Conservation (phyloP, 2,329 filamentous ascomycete species). For the Emericellopsis atlantica region DNA sequence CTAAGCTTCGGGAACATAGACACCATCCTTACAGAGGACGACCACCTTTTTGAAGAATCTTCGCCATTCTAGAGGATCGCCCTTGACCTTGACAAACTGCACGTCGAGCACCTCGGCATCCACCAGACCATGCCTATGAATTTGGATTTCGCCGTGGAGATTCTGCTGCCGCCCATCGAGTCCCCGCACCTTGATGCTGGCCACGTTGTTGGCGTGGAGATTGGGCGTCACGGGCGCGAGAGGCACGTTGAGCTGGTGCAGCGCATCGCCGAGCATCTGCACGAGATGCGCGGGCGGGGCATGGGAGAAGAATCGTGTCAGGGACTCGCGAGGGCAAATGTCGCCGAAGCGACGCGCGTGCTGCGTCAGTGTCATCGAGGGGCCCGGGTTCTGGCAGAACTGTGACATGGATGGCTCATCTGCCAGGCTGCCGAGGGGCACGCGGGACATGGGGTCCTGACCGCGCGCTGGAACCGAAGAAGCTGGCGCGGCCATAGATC, state of each 20-base stretch:
- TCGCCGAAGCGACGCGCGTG: conserved; percentile 79
- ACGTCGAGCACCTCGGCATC: conserved; percentile 64
- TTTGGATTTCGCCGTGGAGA: conserved; percentile 61
- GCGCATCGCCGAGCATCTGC: conserved; percentile 64
- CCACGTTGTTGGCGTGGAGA: conserved; percentile 41
- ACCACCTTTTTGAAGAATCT: conserved; percentile 95
- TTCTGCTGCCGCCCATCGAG: conserved; percentile 60
- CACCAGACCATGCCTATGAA: conserved; percentile 51
- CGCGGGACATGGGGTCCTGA: conserved; percentile 18
- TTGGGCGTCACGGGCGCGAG: conserved; percentile 37
- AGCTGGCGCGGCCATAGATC: conserved; percentile 31
- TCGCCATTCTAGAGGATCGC: conserved; percentile 92
- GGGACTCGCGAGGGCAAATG: conserved; percentile 74
- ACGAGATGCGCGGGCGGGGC: conserved; percentile 64
- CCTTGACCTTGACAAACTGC: conserved; percentile 86
- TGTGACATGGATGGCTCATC: conserved; percentile 82
- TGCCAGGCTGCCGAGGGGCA: conserved; percentile 52
- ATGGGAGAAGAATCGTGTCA: conserved; percentile 86
- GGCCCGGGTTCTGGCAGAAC: conserved; percentile 66
- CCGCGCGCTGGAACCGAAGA: conserved; percentile 19
- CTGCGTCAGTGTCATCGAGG: conserved; percentile 79
- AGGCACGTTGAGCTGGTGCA: conserved; percentile 78
- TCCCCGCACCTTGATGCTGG: conserved; percentile 61
- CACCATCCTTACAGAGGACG: conserved; percentile 72
- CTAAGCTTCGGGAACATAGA: conserved; percentile 42